These are phyloP conservation scores for Conidiobolus incongruus DNA, from an alignment of 371 early-diverging fungal species.

Conservation along the genomic window DNA sequence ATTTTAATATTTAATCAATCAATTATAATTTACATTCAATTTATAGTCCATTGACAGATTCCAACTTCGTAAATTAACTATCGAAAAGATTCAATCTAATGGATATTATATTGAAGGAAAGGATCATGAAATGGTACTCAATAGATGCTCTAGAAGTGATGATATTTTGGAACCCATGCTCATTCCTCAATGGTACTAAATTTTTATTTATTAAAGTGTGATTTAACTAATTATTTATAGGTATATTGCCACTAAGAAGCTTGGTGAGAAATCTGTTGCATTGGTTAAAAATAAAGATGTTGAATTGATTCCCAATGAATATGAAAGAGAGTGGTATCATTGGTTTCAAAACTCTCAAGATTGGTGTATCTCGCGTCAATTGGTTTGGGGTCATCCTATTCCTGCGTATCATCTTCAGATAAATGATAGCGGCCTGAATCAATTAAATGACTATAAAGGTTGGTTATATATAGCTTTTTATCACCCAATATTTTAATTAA, in stretches of 20 bases:
- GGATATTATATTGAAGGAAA: too few species aligned
- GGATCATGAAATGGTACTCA: constrained; percentile 16
- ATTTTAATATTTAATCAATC: too few species aligned
- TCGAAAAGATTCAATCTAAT: too few species aligned
- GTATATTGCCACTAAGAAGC: constrained; percentile 19
- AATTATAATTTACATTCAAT: too few species aligned
- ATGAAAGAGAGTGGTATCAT: constrained; percentile 68
- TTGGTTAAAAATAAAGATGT: constrained; percentile 51
- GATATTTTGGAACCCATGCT: constrained; percentile 95
- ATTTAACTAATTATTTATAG: constrained; percentile 11
- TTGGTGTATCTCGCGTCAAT: constrained; percentile 98
- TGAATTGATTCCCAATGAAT: constrained; percentile 55
- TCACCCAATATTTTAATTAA: neutral
- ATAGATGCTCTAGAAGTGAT: constrained; percentile 73
- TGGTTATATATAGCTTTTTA: neutral
- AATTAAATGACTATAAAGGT: constrained; percentile 15
- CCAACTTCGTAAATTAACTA: too few species aligned
- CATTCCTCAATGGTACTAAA: constrained; percentile 99
- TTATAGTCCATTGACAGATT: too few species aligned
- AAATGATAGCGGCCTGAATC: constrained; percentile 5
- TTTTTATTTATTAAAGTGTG: too few species aligned
- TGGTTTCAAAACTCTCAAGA: constrained; percentile 97
- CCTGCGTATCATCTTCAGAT: constrained; percentile 76
- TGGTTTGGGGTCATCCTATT: constrained; percentile 99
- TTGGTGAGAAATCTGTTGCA: constrained; percentile 49